Conservation (phyloP, 2,329 filamentous ascomycete species). For the Apiospora malaysiana region DNA sequence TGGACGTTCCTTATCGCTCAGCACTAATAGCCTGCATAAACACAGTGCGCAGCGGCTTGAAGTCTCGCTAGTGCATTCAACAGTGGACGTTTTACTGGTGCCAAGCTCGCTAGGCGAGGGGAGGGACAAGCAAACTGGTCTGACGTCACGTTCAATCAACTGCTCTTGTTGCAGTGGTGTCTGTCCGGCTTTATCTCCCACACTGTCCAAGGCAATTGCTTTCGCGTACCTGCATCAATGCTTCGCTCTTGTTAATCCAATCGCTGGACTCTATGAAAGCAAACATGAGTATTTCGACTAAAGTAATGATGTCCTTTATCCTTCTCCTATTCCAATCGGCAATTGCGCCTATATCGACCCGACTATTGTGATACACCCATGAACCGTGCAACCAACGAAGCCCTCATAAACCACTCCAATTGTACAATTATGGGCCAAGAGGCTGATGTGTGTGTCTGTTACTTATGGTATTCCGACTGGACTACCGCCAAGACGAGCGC, state of each 20-base stretch:
- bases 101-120: neutral
- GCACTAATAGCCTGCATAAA: slow-evolving; percentile 6
- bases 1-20: neutral
- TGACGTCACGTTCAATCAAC: neutral
- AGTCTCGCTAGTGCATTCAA: neutral
- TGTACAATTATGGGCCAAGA: too few species aligned
- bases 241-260: neutral
- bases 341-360: too few species aligned
- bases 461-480: too few species aligned
- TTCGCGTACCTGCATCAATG: neutral
- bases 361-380: neutral
- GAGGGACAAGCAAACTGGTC: neutral
- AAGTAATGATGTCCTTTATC: neutral
- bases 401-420: too few species aligned
- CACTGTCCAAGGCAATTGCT: neutral
- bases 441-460: too few species aligned
- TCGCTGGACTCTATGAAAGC: neutral
- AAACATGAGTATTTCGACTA: neutral
- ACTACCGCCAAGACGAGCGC: too few species aligned
- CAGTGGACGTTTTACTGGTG: neutral
- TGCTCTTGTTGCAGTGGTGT: neutral
- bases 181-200: neutral
- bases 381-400: too few species aligned
- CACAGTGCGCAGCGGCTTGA: neutral
- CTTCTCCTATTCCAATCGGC: neutral